These are phyloP conservation scores for Jamesozyma jinghongensis DNA, from an alignment of 805 yeast species.

Conservation along the genomic window DNA sequence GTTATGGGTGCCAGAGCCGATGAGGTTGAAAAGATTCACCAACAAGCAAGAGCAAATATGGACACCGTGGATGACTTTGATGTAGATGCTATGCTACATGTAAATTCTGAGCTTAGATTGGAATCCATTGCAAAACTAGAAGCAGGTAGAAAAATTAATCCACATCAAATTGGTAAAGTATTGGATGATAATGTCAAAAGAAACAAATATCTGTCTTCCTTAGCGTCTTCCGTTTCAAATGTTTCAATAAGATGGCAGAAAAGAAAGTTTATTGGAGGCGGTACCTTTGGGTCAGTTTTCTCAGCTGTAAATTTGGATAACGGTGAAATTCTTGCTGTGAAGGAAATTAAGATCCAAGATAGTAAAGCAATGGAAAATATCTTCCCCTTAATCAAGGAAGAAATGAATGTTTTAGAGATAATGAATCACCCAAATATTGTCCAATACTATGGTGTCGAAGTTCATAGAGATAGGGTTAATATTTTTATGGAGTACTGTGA, in stretches of 20 bases:
- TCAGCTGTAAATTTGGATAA: constrained; percentile 89
- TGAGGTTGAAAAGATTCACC: constrained; percentile 41
- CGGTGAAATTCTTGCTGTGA: constrained; percentile 95
- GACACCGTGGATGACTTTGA: constrained; percentile 39
- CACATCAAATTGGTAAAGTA: constrained; percentile 69
- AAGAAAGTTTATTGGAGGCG: constrained; percentile 88
- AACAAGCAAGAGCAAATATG: constrained; percentile 24
- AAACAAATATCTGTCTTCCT: constrained; percentile 73
- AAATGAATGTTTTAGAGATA: constrained; percentile 94
- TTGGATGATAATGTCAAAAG: constrained; percentile 80
- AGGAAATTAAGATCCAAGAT: constrained; percentile 87
- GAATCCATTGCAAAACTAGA: constrained; percentile 59
- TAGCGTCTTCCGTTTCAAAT: constrained; percentile 83
- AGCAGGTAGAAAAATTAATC: constrained; percentile 34
- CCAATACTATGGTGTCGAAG: constrained; percentile 95
- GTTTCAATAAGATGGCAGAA: constrained; percentile 97
- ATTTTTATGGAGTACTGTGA: constrained; percentile 97
- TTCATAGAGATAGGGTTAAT: constrained; percentile 90
- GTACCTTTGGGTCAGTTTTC: constrained; percentile 90
- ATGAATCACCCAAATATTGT: constrained; percentile 94
- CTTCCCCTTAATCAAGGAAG: constrained; percentile 86
- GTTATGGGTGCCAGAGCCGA: constrained; percentile 93
- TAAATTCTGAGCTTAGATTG: constrained; percentile 61
- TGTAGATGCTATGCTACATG: constrained; percentile 44
- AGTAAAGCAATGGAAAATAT: constrained; percentile 75